Percentiles rank a stretch among this genome's conserved stretches.
These are phyloP conservation scores for Candida palmyrensis DNA, from an alignment of 805 yeast genomes.

Conservation along the genomic window DNA sequence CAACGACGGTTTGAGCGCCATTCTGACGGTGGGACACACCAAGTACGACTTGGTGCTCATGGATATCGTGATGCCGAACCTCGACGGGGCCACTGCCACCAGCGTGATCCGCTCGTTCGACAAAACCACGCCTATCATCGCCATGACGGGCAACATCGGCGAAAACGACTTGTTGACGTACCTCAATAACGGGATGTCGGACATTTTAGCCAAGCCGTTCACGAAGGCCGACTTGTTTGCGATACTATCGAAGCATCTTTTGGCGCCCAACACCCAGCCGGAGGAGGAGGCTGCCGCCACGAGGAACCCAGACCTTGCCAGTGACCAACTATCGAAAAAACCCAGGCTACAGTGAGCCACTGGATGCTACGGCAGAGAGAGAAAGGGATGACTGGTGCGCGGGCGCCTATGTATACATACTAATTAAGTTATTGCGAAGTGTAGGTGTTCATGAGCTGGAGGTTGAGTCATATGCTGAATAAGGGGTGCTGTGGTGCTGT, in stretches of 20 bases:
- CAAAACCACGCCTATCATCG: constrained; percentile 81
- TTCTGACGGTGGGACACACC: constrained; percentile 64
- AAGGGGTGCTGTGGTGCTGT: too few relatives aligned
- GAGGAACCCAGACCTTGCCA: too few relatives aligned
- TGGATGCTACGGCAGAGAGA: too few relatives aligned
- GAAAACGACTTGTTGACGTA: constrained; percentile 77
- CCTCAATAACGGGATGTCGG: constrained; percentile 85
- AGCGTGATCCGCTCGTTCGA: constrained; percentile 83
- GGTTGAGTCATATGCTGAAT: too few relatives aligned
- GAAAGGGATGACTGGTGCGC: too few relatives aligned
- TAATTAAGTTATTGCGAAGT: too few relatives aligned
- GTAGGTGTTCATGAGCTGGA: too few relatives aligned
- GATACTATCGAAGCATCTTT: constrained; percentile 70
- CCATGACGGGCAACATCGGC: constrained; percentile 89
- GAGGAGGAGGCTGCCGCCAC: background rate
- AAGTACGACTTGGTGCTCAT: constrained; percentile 73
- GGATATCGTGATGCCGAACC: constrained; percentile 88
- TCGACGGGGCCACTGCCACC: constrained; percentile 88
- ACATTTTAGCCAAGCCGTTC: constrained; percentile 90
- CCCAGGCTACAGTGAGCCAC: too few relatives aligned
- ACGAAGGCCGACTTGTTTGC: constrained; percentile 79
- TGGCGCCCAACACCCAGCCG: constrained; percentile 20
- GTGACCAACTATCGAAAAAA: too few relatives aligned
- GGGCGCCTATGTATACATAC: too few relatives aligned
- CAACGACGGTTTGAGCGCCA: constrained; percentile 88